A percentile compares a stretch with the other conserved stretches of the same genome.
These are phyloP conservation scores for Collariella sp. DNA, from an alignment of 495 filamentous ascomycete genomes.

Conservation along the genomic window DNA sequence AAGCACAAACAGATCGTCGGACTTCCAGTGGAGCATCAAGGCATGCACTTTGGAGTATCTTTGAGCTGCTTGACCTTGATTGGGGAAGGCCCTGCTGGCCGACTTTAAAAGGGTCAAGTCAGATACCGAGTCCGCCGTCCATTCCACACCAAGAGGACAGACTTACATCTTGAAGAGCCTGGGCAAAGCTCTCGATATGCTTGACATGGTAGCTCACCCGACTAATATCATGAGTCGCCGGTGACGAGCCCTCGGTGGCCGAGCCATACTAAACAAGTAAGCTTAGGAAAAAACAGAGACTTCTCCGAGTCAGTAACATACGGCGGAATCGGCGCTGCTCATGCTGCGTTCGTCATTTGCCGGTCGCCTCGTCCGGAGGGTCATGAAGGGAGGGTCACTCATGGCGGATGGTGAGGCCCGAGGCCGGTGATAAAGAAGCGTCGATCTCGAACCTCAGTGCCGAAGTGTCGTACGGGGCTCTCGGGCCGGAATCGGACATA, in stretches of 20 bases:
- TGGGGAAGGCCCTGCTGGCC: constrained; percentile 43
- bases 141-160: not conserved
- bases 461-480: not conserved
- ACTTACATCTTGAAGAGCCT: constrained; percentile 40
- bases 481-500: not conserved
- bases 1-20: constrained; percentile 45
- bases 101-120: constrained; percentile 27
- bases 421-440: not conserved
- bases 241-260: constrained; percentile 29
- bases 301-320: constrained; percentile 17
- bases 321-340: constrained; percentile 41
- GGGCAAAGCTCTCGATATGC: constrained; percentile 41
- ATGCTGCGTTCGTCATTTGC: constrained; percentile 32
- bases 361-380: constrained; percentile 37
- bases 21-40: constrained; percentile 47
- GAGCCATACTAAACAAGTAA: constrained; percentile 36
- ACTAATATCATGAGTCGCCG: constrained; percentile 44
- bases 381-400: constrained; percentile 34
- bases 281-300: not conserved
- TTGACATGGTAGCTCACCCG: constrained; percentile 46
- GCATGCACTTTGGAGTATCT: constrained; percentile 45
- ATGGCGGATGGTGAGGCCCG: constrained; percentile 10
- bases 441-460: not conserved
- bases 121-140: not conserved
- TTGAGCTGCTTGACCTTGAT: constrained; percentile 32